A percentile compares a stretch with the other conserved stretches of the same genome.
These are phyloP conservation scores for Trypanosomatidae sp. DNA, from an alignment of 208 protist species.

Conservation along the genomic window DNA sequence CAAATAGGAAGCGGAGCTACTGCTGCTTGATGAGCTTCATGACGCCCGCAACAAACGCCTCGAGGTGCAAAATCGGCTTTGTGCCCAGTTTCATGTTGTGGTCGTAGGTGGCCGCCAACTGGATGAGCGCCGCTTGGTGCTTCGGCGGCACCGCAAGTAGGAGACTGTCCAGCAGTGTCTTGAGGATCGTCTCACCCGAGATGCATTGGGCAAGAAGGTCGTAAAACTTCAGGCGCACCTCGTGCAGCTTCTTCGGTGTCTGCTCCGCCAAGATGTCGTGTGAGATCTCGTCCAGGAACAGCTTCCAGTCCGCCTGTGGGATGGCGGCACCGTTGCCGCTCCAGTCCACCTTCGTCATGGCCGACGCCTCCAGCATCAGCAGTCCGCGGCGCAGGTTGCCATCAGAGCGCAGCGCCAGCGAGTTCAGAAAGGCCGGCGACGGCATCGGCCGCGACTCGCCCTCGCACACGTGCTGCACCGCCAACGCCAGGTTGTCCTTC, in stretches of 20 bases:
- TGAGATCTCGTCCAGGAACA: constrained; percentile 93
- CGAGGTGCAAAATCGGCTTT: constrained; percentile 98
- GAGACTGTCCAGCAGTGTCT: constrained; percentile 82
- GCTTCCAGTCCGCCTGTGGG: constrained; percentile 95
- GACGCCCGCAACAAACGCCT: constrained; percentile 96
- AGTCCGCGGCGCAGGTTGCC: constrained; percentile 97
- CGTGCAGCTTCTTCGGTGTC: constrained; percentile 91
- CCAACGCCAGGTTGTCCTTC: constrained; percentile 85
- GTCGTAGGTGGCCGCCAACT: constrained; percentile 95
- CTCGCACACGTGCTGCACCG: constrained; percentile 66
- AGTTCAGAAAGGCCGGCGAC: constrained; percentile 58
- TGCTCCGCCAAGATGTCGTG: constrained; percentile 94
- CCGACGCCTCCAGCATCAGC: constrained; percentile 97
- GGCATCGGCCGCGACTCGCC: constrained; percentile 57
- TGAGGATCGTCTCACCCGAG: constrained; percentile 95
- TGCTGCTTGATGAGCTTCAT: constrained; percentile 84
- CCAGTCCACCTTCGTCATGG: constrained; percentile 83
- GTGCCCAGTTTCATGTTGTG: constrained; percentile 96
- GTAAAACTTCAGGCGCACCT: constrained; percentile 97
- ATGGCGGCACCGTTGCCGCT: constrained; percentile 70
- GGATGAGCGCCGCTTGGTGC: constrained; percentile 82
- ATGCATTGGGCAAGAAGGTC: constrained; percentile 99
- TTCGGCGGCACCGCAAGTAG: constrained; percentile 62
- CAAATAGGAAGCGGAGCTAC: too few relatives aligned
- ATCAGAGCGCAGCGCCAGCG: constrained; percentile 72